Evolutionary conservation across 306 rosid genomes (phyloP), one percentile per base, ranked within the genome.

Genomic region (Trichosanthes truncata): DNA sequence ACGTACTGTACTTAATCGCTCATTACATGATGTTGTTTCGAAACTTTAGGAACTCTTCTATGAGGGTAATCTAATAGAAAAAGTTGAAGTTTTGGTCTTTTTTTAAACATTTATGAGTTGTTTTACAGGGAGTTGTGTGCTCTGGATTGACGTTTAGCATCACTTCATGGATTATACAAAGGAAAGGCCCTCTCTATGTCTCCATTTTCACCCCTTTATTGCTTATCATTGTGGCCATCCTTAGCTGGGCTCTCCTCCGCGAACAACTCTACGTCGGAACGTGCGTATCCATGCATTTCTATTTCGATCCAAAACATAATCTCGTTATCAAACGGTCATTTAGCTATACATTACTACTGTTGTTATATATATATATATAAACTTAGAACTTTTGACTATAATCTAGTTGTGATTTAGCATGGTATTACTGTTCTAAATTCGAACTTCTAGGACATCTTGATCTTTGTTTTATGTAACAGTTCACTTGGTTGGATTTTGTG

Each of bases 121-220:
- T 71, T 20, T 65, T 66, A 88, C 86, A 93, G 97, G 98, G 97
- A 33, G 31, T 84, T 41, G 20, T 91, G 82, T 88, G 88, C 43
- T 87, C 90, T 11, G 95, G 82, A 21, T 11, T 91, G 41, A 84
- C 88, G 7, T 90, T 77, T 82, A 76, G 78, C 61, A 82, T 93
- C 13, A 77, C 91, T 20, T 84, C 93, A 0, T 93, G 97, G 98
- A 78, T 87, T 41, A 91, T 93, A 46, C 93, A 86, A 52, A 85
- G 78, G 69, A 90, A 89, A 84, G 98, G 98, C 23, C 91, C 97
- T 62, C 89, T 94, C 48, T 94, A 88, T 67, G 97, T 81, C 38
- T 85, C 97, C 0, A 88, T 89, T 20, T 94, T 93, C 90, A 81
- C 83, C 78, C 97, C 98, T 52, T 68, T 93, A 82, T 63, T 82